A percentile compares a stretch with the other conserved stretches of the same genome.
These are phyloP conservation scores for Penicillium daleae DNA, from an alignment of 495 filamentous ascomycete species.

Conservation along the genomic window DNA sequence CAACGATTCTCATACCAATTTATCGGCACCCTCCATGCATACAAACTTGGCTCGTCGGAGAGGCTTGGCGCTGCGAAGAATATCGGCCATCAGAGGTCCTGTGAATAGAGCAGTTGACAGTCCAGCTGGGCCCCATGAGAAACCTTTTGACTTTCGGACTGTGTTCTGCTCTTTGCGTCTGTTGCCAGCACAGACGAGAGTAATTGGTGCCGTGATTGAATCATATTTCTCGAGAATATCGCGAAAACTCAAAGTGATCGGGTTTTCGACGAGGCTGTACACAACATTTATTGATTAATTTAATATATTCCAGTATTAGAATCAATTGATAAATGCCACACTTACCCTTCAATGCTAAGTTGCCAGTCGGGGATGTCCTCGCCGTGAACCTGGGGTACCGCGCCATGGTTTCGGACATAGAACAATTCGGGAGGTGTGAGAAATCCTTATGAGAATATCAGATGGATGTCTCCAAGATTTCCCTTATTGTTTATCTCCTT, in stretches of 20 bases:
- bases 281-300: slow-evolving; percentile 10
- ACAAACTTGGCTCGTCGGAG: slow-evolving; percentile 76
- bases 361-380: slow-evolving; percentile 78
- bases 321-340: too few species aligned
- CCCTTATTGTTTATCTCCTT: slow-evolving; percentile 8
- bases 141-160: slow-evolving; percentile 90
- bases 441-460: slow-evolving; percentile 56
- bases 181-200: slow-evolving; percentile 93
- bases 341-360: slow-evolving; percentile 80
- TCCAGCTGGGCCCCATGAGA: slow-evolving; percentile 93
- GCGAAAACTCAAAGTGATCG: slow-evolving; percentile 71
- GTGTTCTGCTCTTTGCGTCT: slow-evolving; percentile 93
- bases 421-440: slow-evolving; percentile 90
- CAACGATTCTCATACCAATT: slow-evolving; percentile 51
- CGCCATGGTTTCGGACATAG: slow-evolving; percentile 95
- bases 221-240: slow-evolving; percentile 78
- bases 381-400: slow-evolving; percentile 78
- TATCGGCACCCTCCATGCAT: slow-evolving; percentile 93
- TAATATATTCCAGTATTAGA: not conserved
- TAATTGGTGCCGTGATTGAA: slow-evolving; percentile 85
- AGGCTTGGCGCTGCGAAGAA: slow-evolving; percentile 71
- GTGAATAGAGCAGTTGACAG: slow-evolving; percentile 91
- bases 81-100: slow-evolving; percentile 74
- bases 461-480: not conserved
- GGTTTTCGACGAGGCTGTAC: slow-evolving; percentile 70